phyloP scores from a whole-genome alignment of 768 basidiomycete species.

The Fistulinella prunicolor region DNA sequence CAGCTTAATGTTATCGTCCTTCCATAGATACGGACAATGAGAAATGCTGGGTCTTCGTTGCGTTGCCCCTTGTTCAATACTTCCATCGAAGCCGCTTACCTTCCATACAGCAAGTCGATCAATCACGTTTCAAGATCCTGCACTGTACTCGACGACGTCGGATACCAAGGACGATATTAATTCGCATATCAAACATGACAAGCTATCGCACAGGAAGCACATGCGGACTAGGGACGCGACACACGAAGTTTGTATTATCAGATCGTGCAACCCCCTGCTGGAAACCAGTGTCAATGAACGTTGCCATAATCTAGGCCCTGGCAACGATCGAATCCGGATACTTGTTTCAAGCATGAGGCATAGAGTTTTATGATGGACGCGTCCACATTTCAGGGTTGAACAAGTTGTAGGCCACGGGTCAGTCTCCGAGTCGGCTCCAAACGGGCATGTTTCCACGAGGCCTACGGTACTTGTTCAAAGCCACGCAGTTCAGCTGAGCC shows the following conservation, averaged over 20 bases:
- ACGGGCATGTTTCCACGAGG: constrained; percentile 18
- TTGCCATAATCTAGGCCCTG: neutral
- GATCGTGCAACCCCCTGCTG: too few relatives aligned
- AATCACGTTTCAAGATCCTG: neutral
- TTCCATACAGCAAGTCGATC: neutral
- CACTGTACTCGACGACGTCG: too few relatives aligned
- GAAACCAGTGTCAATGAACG: neutral
- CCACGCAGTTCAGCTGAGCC: too few relatives aligned
- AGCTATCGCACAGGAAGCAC: neutral
- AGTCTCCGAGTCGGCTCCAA: neutral
- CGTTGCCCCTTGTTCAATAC: too few relatives aligned
- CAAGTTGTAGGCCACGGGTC: neutral
- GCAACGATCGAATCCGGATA: neutral
- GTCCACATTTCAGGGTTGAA: constrained; percentile 1
- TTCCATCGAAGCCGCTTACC: too few relatives aligned
- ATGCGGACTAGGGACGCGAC: too few relatives aligned
- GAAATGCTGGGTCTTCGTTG: too few relatives aligned
- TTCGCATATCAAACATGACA: too few relatives aligned
- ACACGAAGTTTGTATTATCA: too few relatives aligned
- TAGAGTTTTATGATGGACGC: constrained; percentile 4
- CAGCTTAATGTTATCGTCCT: neutral
- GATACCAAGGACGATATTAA: too few relatives aligned
- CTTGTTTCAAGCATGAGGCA: constrained; percentile 7
- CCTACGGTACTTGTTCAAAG: too few relatives aligned
- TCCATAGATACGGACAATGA: too few relatives aligned